Base-by-base conservation (phyloP, 1,139 yeast species). In the Martiniozyma asiatica region DNA sequence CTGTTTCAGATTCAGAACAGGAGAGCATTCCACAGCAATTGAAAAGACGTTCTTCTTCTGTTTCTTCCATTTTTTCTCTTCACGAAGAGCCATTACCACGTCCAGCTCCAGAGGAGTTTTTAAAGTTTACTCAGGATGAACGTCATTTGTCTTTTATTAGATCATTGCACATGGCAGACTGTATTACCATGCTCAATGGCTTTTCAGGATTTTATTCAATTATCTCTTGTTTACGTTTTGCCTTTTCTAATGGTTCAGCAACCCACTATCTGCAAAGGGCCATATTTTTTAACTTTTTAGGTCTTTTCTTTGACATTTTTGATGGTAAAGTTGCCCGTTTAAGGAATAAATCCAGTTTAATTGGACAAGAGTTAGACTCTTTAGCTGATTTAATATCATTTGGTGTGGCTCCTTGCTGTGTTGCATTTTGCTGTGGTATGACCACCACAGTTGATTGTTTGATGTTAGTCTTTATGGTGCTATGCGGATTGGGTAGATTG, bases 361-460 rank as follows among this genome's bases (percentile, higher is more conserved):
- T 92, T 84, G 98, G 98, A 36, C 97, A 89, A 56, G 98, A 89
- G 58, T 71, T 89, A 45, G 98, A 89, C 53, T 84, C 96, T 2
- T 67, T 89, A 47, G 98, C 98, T 15, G 98, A 89, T 56, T 70
- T 89, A 49, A 72, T 89, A 20, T 78, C 94, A 11, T 87, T 87
- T 53, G 93, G 94, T 38, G 94, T 85, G 14, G 82, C 92, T 4
- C 96, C 96, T 4, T 94, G 96, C 2, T 68, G 87, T 12, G 78
- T 84, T 54, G 98, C 94, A 3, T 89, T 85, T 54, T 74, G 89
- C 22, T 70, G 87, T 50, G 98, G 98, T 2, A 72, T 87, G 53
- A 81, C 80, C 49, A 62, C 95, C 4, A 78, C 94, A 0, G 53
- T 75, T 12, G 98, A 89, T 51, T 81, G 76, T 8, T 61, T 82